Base-by-base conservation (phyloP, 257 asterid species). In the Gentiana macrophylla region DNA sequence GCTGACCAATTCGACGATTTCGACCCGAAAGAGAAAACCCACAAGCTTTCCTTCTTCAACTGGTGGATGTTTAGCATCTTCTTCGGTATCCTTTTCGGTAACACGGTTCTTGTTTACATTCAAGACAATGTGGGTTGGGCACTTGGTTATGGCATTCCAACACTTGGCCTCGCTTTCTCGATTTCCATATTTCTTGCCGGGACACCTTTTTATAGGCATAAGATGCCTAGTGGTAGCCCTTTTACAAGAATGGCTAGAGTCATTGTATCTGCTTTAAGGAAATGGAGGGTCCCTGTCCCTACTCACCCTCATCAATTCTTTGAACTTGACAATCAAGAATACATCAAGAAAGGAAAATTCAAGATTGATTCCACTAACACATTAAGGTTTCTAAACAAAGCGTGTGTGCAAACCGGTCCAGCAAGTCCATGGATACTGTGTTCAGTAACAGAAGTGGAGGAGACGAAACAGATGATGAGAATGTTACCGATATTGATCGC, bases 61-160 rank as follows among this genome's bases (percentile, higher is more conserved):
- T 89, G 97, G 97, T 89, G 97, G 97, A 81, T 86, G 94, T 86
- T 86, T 41, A 75, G 94, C 62, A 89, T 89, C 32, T 89, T 86
- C 53, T 57, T 86, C 3, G 97, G 97, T 2, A 89, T 87, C 32
- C 77, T 89, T 4, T 81, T 89, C n/a, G 95, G 92, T 46, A 83
- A 89, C 67, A 86, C 95, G 0, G 77, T 78, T 11, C 83, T 89
- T 43, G 97, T 89, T 1, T 89, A 86, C 53, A 79, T 89, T 6
- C 97, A 89, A 61, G 97, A 89, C 59, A 89, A 85, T 59, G 97
- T 89, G 53, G 94, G 95, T 0, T 89, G 97, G 97, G 67, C 81
- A 0, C 79, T 89, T 1, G 95, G 95, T 3, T 89, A 83, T 53
- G 94, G 97, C 61, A 77, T 86, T 34, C 97, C 97, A 0, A 79